Evolutionary conservation across 1,139 yeast species (phyloP), one percentile per base, ranked within the genome.

Genomic region (Lipomyces yarrowii): DNA sequence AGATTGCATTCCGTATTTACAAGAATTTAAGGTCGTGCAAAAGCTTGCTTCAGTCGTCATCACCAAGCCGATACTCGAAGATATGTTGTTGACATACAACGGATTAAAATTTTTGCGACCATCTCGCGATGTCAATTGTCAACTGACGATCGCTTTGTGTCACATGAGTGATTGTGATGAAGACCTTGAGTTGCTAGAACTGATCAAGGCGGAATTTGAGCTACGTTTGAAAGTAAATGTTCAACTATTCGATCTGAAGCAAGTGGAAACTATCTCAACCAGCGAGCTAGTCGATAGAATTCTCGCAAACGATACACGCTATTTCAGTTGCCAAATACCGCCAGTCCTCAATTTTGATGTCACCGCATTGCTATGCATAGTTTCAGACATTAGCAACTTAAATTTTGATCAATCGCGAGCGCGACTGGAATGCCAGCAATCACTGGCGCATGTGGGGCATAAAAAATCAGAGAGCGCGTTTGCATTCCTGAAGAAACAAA

Each of bases 381-480:
- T 62, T 18, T 64, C 67, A 10, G 67, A 64, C 33, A 48, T 64
- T n/a, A 59, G 65, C 52, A 62, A 59, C 32, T 33, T 62, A 23
- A 15, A n/a, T 15, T 63, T 59, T 7, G 56, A 48, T 15, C 42
- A 52, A 15, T 61, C 63, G 10, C n/a, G 13, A n/a, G 13, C 6
- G 2, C 54, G 57, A 30, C 61, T 62, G 2, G 55, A 58, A 11
- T 42, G 26, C 32, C 66, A 63, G 32, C 52, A 52, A 30, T 32
- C 13, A 13, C 8, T 55, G 21, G 59, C 60, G 42, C 53, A 61
- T 13, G 51, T n/a, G 15, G 21, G n/a, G 6, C 54, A 64, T 39
- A 42, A 33, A 23, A 64, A 64, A 46, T 64, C 67, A 2, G 65
- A 33, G 23, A 64, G 55, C 35, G 67, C 65, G n/a, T 60, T 62